phyloP scores from a whole-genome alignment of 768 basidiomycete species.

The Dentipellis sp. region DNA sequence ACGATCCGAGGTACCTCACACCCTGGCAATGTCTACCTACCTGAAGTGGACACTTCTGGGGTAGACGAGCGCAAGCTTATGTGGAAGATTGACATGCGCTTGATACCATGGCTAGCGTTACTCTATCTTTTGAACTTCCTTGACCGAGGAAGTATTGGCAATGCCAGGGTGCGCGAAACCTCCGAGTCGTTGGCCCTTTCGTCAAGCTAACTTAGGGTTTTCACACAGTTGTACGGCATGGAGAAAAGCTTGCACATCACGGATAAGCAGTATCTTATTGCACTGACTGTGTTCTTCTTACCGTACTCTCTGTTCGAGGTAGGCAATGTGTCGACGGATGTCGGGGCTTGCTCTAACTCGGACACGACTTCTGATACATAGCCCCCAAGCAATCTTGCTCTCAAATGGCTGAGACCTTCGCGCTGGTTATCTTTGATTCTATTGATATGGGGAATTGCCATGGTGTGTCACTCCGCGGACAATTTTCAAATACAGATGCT shows the following conservation, averaged over 20 bases:
- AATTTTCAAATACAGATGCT: too few relatives aligned
- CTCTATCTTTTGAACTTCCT: constrained; percentile 72
- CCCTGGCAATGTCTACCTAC: constrained; percentile 27
- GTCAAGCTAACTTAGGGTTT: background rate
- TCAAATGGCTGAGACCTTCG: constrained; percentile 53
- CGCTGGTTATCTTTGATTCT: constrained; percentile 47
- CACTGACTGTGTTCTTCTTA: constrained; percentile 70
- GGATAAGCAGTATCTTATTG: constrained; percentile 58
- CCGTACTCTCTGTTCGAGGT: constrained; percentile 67
- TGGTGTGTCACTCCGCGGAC: constrained; percentile 20
- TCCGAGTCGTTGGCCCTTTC: background rate
- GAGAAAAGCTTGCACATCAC: constrained; percentile 47
- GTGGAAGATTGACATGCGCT: constrained; percentile 51
- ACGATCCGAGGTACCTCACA: background rate
- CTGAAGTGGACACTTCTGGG: constrained; percentile 41
- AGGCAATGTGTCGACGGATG: constrained; percentile 1
- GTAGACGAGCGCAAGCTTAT: constrained; percentile 47
- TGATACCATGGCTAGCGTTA: constrained; percentile 70
- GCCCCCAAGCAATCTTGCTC: constrained; percentile 55
- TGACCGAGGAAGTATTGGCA: constrained; percentile 55
- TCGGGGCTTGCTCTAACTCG: too few relatives aligned
- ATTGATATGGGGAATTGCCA: constrained; percentile 31
- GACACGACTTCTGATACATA: constrained; percentile 17
- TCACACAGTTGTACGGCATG: constrained; percentile 32
- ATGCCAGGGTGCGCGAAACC: constrained; percentile 46